Evolutionary conservation across 78 protist genomes (phyloP).

Genomic region (Mastigamoeba balamuthi): DNA sequence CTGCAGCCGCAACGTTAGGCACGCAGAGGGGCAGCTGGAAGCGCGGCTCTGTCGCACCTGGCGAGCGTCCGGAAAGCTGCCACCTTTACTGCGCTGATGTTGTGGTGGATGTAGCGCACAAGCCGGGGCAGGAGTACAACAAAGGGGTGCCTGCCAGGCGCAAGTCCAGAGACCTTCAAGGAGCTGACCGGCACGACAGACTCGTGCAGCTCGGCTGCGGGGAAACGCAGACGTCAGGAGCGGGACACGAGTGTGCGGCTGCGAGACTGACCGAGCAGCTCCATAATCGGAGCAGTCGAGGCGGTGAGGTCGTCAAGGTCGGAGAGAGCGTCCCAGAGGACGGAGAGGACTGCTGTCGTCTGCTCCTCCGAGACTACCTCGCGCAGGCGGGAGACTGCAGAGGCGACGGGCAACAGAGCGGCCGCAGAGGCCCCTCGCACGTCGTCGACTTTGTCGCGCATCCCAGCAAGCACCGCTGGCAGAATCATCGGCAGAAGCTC

Average conservation of each 20-base stretch:
- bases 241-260: too few species aligned
- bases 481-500: constrained; percentile 1
- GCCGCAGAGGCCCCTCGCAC: constrained; percentile 44
- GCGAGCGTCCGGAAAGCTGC: background rate
- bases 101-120: background rate
- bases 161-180: too few species aligned
- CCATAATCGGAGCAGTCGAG: constrained; percentile 11
- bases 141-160: background rate
- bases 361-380: too few species aligned
- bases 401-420: constrained; percentile 26
- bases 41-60: too few species aligned
- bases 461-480: background rate
- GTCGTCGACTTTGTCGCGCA: constrained; percentile 20
- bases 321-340: constrained; percentile 43
- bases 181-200: too few species aligned
- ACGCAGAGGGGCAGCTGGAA: too few species aligned
- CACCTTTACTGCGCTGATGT: background rate
- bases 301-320: constrained; percentile 47
- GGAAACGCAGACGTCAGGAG: too few species aligned
- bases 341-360: constrained; percentile 2
- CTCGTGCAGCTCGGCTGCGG: too few species aligned
- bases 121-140: background rate
- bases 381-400: background rate
- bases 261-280: background rate
- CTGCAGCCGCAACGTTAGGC: too few species aligned